Percentiles rank a stretch among this genome's conserved stretches.
Evolutionary conservation across 139 green algal species (phyloP).

Genomic region (Asterochloris erici): DNA sequence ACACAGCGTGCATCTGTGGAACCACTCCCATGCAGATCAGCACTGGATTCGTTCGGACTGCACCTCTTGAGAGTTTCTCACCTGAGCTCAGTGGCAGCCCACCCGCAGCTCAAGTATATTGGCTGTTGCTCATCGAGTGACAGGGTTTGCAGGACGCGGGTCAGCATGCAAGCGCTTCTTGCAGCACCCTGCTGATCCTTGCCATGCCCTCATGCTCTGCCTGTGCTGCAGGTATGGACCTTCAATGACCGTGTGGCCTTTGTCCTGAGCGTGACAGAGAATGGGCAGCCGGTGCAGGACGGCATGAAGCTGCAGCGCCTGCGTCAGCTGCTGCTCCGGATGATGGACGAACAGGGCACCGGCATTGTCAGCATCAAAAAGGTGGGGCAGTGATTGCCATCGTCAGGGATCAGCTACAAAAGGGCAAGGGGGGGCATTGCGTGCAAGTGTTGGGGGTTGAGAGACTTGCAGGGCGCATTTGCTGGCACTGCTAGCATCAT

Average conservation of each 20-base stretch:
- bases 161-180: too few species aligned
- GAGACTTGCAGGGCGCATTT: too few species aligned
- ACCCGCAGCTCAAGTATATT: too few species aligned
- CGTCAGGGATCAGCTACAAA: too few species aligned
- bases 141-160: too few species aligned
- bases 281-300: conserved; percentile 55
- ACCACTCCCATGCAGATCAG: background rate
- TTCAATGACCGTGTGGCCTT: conserved; percentile 72
- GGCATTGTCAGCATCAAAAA: conserved; percentile 57
- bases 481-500: too few species aligned
- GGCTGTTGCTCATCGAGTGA: too few species aligned
- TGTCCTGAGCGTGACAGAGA: conserved; percentile 77
- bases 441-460: too few species aligned
- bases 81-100: too few species aligned
- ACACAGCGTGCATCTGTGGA: background rate
- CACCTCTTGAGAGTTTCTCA: too few species aligned
- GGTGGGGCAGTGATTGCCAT: conserved; percentile 19
- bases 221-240: conserved; percentile 71
- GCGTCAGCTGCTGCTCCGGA: conserved; percentile 60
- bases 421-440: too few species aligned
- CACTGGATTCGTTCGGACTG: too few species aligned
- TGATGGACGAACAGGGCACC: conserved; percentile 51
- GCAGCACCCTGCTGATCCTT: background rate
- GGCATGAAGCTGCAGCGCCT: conserved; percentile 56
- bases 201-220: background rate